Percentiles rank a stretch among this genome's conserved stretches.
phyloP scores from a whole-genome alignment of 306 rosid species.

The Cyamopsis tetragonoloba region DNA sequence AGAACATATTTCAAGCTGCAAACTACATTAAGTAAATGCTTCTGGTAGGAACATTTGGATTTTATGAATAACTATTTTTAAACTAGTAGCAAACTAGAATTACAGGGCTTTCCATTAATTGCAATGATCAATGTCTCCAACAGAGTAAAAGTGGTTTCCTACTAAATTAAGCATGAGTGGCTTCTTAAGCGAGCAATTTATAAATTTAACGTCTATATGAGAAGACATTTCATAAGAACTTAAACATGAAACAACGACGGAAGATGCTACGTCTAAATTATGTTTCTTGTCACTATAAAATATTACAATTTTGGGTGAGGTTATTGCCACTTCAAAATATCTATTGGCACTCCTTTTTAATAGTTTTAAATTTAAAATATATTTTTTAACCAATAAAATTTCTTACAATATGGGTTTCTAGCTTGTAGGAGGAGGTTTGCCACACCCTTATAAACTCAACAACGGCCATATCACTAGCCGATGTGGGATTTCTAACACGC shows the following conservation, averaged over 20 bases:
- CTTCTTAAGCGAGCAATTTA: constrained; percentile 20
- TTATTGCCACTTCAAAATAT: no score
- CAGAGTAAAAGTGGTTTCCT: neutral
- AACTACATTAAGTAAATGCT: neutral
- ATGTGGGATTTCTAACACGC: no score
- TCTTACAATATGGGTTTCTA: no score
- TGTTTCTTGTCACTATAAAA: no score
- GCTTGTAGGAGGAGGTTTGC: no score
- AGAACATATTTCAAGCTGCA: neutral
- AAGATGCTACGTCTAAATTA: no score
- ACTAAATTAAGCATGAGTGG: constrained; percentile 4
- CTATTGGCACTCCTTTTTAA: no score
- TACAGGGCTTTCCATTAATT: neutral
- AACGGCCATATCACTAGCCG: no score
- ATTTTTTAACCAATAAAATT: no score
- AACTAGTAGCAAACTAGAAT: neutral
- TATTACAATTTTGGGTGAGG: no score
- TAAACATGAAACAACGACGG: neutral
- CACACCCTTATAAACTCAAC: no score
- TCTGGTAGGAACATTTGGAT: neutral
- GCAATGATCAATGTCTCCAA: neutral
- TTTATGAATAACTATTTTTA: constrained; percentile 8
- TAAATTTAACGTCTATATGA: neutral
- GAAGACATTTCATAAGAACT: constrained; percentile 9
- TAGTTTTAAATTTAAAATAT: no score